Conservation (phyloP, 495 filamentous ascomycete species). For the Lepidopterella palustris region DNA sequence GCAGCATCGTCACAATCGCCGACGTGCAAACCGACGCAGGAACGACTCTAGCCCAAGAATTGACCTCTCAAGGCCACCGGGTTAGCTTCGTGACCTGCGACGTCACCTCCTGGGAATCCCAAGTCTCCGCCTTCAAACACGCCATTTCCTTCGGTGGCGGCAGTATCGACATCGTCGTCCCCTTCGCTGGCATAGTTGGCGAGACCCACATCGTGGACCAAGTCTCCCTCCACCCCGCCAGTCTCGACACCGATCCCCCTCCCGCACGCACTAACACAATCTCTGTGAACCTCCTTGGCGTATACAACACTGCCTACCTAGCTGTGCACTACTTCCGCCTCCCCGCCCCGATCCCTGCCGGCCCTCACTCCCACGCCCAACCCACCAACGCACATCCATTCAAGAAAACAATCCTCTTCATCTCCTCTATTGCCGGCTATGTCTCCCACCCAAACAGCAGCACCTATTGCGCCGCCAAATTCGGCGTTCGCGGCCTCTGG, state of each 20-base stretch:
- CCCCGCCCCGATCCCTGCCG: too few species aligned
- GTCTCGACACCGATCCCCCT: conserved; percentile 9
- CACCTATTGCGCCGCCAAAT: conserved; percentile 20
- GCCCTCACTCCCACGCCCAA: too few species aligned
- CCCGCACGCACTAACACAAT: conserved; percentile 8
- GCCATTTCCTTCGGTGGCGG: conserved; percentile 16
- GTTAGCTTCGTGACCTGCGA: conserved; percentile 18
- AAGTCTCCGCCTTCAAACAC: conserved; percentile 19
- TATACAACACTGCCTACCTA: conserved; percentile 19
- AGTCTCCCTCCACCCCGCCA: neutral
- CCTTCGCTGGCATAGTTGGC: conserved; percentile 15
- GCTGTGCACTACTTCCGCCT: conserved; percentile 26
- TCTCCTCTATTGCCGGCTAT: conserved; percentile 18
- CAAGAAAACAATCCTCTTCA: conserved; percentile 21
- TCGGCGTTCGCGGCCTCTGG: conserved; percentile 22
- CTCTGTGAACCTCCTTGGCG: conserved; percentile 22
- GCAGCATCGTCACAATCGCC: conserved; percentile 21
- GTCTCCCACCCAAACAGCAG: conserved; percentile 6
- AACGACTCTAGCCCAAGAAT: conserved; percentile 1
- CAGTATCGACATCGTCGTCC: conserved; percentile 20
- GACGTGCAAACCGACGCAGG: conserved; percentile 20
- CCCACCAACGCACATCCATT: neutral
- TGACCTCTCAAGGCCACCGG: conserved; percentile 7
- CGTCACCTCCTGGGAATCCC: conserved; percentile 22
- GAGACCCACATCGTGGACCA: conserved; percentile 15